phyloP scores from a whole-genome alignment of 768 basidiomycete genomes.

The Russula sp. region DNA sequence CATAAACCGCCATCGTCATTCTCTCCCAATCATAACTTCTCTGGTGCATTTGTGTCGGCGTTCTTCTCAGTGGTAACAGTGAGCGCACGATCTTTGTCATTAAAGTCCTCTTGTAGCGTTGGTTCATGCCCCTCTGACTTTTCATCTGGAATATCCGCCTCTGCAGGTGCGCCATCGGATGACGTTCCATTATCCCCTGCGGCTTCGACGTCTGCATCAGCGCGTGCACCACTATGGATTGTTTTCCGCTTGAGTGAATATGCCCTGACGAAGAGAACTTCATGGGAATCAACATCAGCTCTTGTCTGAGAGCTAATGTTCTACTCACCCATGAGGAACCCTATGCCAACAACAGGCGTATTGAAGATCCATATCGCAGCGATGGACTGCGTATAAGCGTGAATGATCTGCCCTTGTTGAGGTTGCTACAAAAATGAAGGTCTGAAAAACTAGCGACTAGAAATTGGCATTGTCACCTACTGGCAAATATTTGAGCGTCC shows the following conservation, averaged over 20 bases:
- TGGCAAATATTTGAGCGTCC: slow-evolving; percentile 21
- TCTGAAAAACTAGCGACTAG: neutral
- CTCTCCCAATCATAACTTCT: neutral
- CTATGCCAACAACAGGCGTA: slow-evolving; percentile 28
- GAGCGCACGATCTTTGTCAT: neutral
- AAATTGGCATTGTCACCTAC: slow-evolving; percentile 16
- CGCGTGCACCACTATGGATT: slow-evolving; percentile 14
- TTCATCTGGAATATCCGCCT: slow-evolving; percentile 6
- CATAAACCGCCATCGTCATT: neutral
- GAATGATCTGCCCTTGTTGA: slow-evolving; percentile 29
- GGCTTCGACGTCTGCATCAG: slow-evolving; percentile 24
- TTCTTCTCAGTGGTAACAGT: neutral
- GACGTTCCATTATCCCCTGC: neutral
- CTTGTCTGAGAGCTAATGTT: neutral
- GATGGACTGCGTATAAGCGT: slow-evolving; percentile 33
- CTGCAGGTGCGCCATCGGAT: neutral
- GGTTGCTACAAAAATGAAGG: slow-evolving; percentile 23
- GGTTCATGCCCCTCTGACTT: neutral
- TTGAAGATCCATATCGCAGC: slow-evolving; percentile 36
- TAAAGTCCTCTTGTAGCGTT: neutral
- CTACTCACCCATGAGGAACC: slow-evolving; percentile 27
- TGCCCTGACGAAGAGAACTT: slow-evolving; percentile 30
- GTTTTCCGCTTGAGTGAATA: slow-evolving; percentile 31
- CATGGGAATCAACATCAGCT: neutral
- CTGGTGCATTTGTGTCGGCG: no score